These are phyloP conservation scores for Colletotrichum lini DNA, from an alignment of 2,329 filamentous ascomycete genomes.

Conservation along the genomic window DNA sequence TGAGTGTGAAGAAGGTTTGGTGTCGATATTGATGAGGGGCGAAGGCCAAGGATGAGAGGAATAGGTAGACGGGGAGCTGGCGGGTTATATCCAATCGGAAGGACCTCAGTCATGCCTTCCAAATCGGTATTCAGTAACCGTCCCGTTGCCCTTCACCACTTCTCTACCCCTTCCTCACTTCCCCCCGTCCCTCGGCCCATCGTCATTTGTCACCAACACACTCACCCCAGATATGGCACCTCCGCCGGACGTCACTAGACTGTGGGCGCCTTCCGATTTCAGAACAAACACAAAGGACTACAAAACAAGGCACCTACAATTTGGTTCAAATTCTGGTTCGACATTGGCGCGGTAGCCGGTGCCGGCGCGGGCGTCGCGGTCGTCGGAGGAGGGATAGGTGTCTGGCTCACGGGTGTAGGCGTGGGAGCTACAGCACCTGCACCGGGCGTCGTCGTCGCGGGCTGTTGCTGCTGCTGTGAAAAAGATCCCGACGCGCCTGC, in stretches of 20 bases:
- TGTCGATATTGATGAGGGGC: too few species aligned
- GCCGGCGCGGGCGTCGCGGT: constrained; percentile 42
- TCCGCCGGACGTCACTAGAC: background rate
- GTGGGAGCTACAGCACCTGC: constrained; percentile 48
- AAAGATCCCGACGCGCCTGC: constrained; percentile 29
- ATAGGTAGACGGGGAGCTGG: too few species aligned
- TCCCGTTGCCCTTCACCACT: too few species aligned
- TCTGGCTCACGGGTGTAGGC: constrained; percentile 48
- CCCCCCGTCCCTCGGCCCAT: background rate
- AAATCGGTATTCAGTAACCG: too few species aligned
- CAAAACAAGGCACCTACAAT: constrained; percentile 77
- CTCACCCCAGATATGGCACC: background rate
- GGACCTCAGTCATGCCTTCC: too few species aligned
- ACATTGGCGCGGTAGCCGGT: constrained; percentile 65
- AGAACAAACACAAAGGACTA: background rate
- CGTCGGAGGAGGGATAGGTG: constrained; percentile 43
- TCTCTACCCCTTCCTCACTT: too few species aligned
- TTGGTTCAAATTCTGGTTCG: constrained; percentile 93
- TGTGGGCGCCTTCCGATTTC: background rate
- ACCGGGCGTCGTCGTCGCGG: constrained; percentile 27
- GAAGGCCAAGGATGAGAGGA: too few species aligned
- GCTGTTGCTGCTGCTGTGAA: constrained; percentile 32
- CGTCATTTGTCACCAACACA: background rate
- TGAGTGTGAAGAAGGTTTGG: too few species aligned
- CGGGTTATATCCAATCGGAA: too few species aligned